Evolutionary conservation across 2,329 filamentous ascomycete species (phyloP).

Genomic region (Verticillium longisporum): DNA sequence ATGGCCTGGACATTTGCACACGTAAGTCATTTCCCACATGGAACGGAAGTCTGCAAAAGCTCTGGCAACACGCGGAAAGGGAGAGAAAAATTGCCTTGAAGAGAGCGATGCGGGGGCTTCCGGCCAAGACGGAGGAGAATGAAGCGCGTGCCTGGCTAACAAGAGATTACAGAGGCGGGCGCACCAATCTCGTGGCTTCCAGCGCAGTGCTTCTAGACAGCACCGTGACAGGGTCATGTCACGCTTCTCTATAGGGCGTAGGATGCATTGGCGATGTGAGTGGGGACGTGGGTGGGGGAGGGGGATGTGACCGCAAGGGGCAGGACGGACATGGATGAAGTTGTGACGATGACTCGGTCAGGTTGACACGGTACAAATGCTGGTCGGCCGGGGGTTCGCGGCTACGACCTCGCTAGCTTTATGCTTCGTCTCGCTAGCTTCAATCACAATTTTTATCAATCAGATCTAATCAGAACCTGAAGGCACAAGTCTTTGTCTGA

Average conservation of each 20-base stretch:
- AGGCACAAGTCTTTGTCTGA: not conserved
- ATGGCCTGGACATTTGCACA: constrained; percentile 24
- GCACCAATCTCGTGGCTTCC: not conserved
- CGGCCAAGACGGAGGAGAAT: not conserved
- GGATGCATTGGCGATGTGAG: not conserved
- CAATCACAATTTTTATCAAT: not conserved
- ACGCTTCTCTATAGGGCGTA: not conserved
- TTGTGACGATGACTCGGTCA: not conserved
- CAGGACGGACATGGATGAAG: not conserved
- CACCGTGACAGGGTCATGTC: not conserved
- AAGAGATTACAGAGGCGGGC: not conserved
- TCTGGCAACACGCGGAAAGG: too few relatives aligned
- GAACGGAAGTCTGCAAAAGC: too few relatives aligned
- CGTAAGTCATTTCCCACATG: not conserved
- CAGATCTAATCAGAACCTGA: not conserved
- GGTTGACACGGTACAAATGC: not conserved
- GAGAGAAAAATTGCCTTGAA: too few relatives aligned
- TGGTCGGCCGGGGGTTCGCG: not conserved
- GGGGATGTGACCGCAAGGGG: not conserved
- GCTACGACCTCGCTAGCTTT: not conserved
- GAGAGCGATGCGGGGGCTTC: not conserved
- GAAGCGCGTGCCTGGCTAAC: not conserved
- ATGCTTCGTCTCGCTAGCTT: not conserved
- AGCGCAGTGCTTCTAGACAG: not conserved
- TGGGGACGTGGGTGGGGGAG: not conserved